A percentile compares a stretch with the other conserved stretches of the same genome.
Conservation (phyloP, 192 early-diverging fungal genomes). For the Kickxella alabastrina region DNA sequence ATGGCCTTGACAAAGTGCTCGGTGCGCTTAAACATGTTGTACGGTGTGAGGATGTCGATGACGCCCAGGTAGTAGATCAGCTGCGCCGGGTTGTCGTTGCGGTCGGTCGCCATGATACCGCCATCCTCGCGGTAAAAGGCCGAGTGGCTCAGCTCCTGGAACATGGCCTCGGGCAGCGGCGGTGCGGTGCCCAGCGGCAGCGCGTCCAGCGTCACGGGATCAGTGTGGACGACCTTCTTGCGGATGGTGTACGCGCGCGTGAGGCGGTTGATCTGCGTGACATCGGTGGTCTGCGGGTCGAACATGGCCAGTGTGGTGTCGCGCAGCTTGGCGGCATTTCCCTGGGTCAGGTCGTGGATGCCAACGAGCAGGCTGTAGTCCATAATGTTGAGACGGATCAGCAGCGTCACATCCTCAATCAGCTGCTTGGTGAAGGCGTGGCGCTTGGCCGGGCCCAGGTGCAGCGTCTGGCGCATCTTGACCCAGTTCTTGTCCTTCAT, state of each 20-base stretch:
- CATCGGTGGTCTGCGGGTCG: conserved; percentile 56
- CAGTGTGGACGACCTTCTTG: conserved; percentile 50
- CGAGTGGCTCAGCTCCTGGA: conserved; percentile 59
- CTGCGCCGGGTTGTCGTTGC: conserved; percentile 60
- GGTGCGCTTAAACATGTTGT: conserved; percentile 79
- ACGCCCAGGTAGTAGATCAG: conserved; percentile 93
- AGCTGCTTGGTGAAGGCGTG: conserved; percentile 80
- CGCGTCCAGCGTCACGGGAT: conserved; percentile 48
- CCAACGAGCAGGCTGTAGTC: conserved; percentile 97
- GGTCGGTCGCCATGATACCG: conserved; percentile 77
- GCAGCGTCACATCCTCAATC: conserved; percentile 78
- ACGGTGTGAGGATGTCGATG: conserved; percentile 97
- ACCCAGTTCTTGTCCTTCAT: conserved; percentile 98
- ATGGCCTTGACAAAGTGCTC: conserved; percentile 90
- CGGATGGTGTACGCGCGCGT: conserved; percentile 53
- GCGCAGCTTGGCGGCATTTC: conserved; percentile 85
- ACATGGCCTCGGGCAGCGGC: conserved; percentile 52
- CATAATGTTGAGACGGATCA: conserved; percentile 85
- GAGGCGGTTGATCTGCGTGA: conserved; percentile 42
- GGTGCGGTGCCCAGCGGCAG: conserved; percentile 33
- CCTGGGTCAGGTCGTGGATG: conserved; percentile 78
- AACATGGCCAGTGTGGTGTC: conserved; percentile 88
- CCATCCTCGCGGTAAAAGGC: conserved; percentile 90
- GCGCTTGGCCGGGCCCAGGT: conserved; percentile 80
- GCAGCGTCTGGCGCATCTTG: conserved; percentile 64